These are phyloP conservation scores for Lipomyces sp. DNA, from an alignment of 805 yeast species.

Conservation along the genomic window DNA sequence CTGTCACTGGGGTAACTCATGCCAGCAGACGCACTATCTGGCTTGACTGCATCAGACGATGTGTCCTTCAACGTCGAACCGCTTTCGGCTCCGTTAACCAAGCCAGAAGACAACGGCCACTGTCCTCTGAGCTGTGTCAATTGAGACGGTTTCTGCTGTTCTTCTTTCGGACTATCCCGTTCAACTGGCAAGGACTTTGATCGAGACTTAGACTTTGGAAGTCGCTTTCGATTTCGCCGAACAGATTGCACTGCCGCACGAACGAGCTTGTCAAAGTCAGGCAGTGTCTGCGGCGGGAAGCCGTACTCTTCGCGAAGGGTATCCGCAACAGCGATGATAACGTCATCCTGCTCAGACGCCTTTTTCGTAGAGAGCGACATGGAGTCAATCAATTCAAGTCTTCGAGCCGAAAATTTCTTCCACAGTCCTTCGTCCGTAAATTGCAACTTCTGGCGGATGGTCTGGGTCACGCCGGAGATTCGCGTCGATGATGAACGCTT, in stretches of 20 bases:
- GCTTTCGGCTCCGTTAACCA: neutral
- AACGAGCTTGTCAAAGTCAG: conserved; percentile 87
- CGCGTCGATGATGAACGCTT: conserved; percentile 17
- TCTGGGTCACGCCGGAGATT: conserved; percentile 56
- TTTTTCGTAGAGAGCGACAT: conserved; percentile 65
- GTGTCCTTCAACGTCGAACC: neutral
- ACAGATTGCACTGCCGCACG: conserved; percentile 94
- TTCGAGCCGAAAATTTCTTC: conserved; percentile 88
- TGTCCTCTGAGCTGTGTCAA: conserved; percentile 1
- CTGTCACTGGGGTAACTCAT: conserved; percentile 7
- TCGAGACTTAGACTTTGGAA: conserved; percentile 48
- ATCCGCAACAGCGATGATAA: conserved; percentile 77
- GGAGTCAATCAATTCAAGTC: conserved; percentile 86
- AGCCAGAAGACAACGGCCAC: conserved; percentile 5
- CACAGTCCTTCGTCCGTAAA: conserved; percentile 83
- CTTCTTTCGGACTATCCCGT: conserved; percentile 10
- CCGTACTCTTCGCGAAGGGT: conserved; percentile 77
- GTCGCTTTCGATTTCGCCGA: conserved; percentile 80
- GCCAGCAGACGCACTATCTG: neutral
- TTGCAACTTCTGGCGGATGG: conserved; percentile 64
- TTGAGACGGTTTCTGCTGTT: neutral
- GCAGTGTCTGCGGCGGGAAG: conserved; percentile 59
- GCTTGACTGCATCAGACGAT: conserved; percentile 1
- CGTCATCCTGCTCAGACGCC: conserved; percentile 91
- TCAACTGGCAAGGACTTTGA: conserved; percentile 25